These are phyloP conservation scores for Ganoderma lucidum DNA, from an alignment of 1,284 basidiomycete genomes.

Conservation along the genomic window DNA sequence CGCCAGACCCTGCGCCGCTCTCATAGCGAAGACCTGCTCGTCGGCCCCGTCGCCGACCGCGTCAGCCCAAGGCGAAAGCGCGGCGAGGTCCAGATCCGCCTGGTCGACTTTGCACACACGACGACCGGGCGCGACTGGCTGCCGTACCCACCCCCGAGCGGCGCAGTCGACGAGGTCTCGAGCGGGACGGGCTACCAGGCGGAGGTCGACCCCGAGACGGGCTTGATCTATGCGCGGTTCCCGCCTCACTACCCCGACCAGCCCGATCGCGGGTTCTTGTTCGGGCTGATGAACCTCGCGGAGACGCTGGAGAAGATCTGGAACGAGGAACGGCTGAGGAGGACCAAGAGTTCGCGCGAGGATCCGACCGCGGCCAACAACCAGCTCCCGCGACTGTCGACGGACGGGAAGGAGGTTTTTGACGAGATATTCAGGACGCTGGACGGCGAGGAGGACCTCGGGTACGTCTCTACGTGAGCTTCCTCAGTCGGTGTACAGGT, in stretches of 20 bases:
- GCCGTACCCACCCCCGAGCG: slow-evolving; percentile 59
- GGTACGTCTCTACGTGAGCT: slow-evolving; percentile 74
- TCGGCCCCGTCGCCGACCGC: slow-evolving; percentile 69
- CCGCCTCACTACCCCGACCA: slow-evolving; percentile 90
- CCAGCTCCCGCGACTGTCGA: slow-evolving; percentile 68
- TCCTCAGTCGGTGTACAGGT: neutral
- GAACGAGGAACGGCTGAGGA: slow-evolving; percentile 79
- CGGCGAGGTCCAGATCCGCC: slow-evolving; percentile 94
- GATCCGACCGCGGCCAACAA: slow-evolving; percentile 53
- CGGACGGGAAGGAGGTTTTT: slow-evolving; percentile 80
- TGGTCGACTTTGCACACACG: slow-evolving; percentile 99
- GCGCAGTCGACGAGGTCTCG: slow-evolving; percentile 54
- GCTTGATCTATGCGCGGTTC: slow-evolving; percentile 86
- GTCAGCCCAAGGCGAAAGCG: slow-evolving; percentile 70
- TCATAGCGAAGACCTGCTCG: slow-evolving; percentile 78
- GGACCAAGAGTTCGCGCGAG: slow-evolving; percentile 71
- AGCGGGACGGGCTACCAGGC: slow-evolving; percentile 84
- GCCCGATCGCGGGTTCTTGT: slow-evolving; percentile 95
- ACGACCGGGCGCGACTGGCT: slow-evolving; percentile 95
- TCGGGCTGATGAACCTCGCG: slow-evolving; percentile 87
- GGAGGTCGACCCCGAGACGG: slow-evolving; percentile 80
- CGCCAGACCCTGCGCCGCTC: slow-evolving; percentile 68
- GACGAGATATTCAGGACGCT: slow-evolving; percentile 68
- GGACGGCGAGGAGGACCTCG: slow-evolving; percentile 68
- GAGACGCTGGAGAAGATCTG: slow-evolving; percentile 82